Evolutionary conservation across 2,329 filamentous ascomycete genomes (phyloP).

Genomic region (Didymella segeticola): DNA sequence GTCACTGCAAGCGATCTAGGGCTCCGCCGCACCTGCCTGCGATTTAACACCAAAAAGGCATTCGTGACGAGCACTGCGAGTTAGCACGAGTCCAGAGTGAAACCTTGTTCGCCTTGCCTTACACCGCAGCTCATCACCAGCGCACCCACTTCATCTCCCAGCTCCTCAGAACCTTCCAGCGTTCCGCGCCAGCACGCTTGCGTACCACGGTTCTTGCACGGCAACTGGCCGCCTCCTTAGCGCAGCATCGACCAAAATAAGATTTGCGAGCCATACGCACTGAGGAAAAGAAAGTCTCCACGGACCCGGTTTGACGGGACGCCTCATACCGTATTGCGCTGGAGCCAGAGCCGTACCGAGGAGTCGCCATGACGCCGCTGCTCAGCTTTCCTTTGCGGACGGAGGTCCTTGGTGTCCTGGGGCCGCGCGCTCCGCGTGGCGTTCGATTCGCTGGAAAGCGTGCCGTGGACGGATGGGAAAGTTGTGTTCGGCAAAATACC

Average conservation of each 20-base stretch:
- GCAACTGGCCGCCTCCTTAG: slow-evolving; percentile 14
- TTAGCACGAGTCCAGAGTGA: slow-evolving; percentile 2
- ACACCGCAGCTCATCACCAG: slow-evolving; percentile 5
- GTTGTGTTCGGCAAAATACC: background rate
- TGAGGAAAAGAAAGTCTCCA: slow-evolving; percentile 2
- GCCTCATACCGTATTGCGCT: slow-evolving; percentile 14
- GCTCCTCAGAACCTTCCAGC: slow-evolving; percentile 5
- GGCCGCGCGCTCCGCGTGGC: slow-evolving; percentile 7
- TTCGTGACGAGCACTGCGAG: background rate
- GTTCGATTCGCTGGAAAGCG: background rate
- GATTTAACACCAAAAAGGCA: background rate
- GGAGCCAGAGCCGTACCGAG: background rate
- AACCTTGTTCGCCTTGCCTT: slow-evolving; percentile 13
- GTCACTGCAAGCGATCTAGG: slow-evolving; percentile 9
- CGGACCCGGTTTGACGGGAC: slow-evolving; percentile 7
- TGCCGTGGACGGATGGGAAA: background rate
- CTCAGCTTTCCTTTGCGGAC: background rate
- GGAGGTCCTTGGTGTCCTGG: background rate
- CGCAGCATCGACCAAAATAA: slow-evolving; percentile 3
- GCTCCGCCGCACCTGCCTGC: slow-evolving; percentile 7
- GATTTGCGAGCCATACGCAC: slow-evolving; percentile 1
- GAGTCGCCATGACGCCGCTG: slow-evolving; percentile 12
- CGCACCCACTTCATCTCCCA: slow-evolving; percentile 2
- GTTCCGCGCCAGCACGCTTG: slow-evolving; percentile 3
- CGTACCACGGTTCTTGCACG: slow-evolving; percentile 9